Conservation (phyloP, 192 early-diverging fungal genomes). For the Allomyces javanicus region DNA sequence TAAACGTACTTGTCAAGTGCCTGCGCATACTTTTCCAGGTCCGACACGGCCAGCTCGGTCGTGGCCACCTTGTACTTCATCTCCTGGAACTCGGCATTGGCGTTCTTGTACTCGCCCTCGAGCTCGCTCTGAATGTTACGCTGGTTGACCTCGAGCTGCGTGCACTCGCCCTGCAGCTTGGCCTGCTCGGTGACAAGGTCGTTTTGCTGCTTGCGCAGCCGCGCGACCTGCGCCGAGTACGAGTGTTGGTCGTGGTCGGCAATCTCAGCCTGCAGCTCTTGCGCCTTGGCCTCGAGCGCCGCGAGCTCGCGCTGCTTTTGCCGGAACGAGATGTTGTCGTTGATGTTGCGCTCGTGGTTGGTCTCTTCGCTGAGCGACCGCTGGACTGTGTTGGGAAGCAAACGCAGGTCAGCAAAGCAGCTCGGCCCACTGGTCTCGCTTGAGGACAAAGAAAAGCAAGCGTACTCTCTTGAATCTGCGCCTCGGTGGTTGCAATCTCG, state of each 20-base stretch:
- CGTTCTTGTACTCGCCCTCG: conserved; percentile 11
- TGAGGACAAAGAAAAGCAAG: background rate
- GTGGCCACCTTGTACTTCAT: conserved; percentile 50
- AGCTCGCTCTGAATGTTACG: conserved; percentile 13
- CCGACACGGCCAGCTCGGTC: conserved; percentile 52
- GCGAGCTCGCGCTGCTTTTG: conserved; percentile 12
- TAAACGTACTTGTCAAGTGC: conserved; percentile 45
- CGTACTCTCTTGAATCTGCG: background rate
- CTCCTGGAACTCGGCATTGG: background rate
- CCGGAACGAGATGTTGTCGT: conserved; percentile 5
- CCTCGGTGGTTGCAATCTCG: conserved; percentile 8
- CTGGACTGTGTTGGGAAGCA: background rate
- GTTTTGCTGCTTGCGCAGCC: conserved; percentile 17
- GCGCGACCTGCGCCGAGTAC: conserved; percentile 22
- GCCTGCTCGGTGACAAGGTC: conserved; percentile 19
- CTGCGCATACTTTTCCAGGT: conserved; percentile 67
- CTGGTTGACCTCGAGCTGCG: conserved; percentile 11
- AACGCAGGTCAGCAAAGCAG: conserved; percentile 12
- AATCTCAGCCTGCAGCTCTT: conserved; percentile 18
- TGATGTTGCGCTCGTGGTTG: conserved; percentile 8
- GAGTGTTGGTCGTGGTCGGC: conserved; percentile 9
- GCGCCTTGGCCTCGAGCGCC: conserved; percentile 13
- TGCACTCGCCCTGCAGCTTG: conserved; percentile 16
- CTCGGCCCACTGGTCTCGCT: conserved; percentile 2
- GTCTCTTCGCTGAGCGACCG: conserved; percentile 3